Conservation (phyloP, 306 rosid genomes). For the Sesbania bispinosa region DNA sequence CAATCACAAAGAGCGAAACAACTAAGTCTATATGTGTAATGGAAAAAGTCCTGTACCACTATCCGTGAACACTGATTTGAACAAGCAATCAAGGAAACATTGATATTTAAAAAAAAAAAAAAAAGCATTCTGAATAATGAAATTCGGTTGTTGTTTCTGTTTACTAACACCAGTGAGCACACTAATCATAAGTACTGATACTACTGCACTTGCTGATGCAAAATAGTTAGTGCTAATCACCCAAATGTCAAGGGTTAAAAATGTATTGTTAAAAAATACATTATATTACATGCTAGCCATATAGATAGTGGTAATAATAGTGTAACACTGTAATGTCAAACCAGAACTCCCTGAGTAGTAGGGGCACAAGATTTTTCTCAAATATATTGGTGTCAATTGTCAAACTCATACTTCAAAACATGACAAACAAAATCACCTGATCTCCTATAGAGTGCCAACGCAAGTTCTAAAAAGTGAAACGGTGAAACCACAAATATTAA, state of each 20-base stretch:
- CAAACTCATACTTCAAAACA: not conserved
- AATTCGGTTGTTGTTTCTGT: not conserved
- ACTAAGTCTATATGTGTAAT: not conserved
- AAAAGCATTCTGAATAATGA: not conserved
- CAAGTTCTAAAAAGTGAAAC: not conserved
- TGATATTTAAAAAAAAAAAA: not conserved
- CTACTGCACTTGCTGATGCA: not conserved
- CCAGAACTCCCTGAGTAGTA: not conserved
- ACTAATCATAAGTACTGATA: not conserved
- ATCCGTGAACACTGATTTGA: not conserved
- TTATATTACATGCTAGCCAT: not conserved
- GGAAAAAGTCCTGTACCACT: not conserved
- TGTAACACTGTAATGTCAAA: not conserved
- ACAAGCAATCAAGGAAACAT: not conserved
- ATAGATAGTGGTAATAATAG: not conserved
- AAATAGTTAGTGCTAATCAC: not conserved
- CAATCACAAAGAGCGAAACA: not conserved
- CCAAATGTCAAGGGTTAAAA: not conserved
- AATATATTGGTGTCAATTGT: not conserved
- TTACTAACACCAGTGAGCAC: not conserved
- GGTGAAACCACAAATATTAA: not conserved
- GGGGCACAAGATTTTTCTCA: not conserved
- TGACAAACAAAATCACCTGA: not conserved
- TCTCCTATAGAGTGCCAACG: not conserved
- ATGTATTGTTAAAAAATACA: not conserved